Conservation (phyloP, 1,139 yeast species). For the Sugiyamaella neomexicana region DNA sequence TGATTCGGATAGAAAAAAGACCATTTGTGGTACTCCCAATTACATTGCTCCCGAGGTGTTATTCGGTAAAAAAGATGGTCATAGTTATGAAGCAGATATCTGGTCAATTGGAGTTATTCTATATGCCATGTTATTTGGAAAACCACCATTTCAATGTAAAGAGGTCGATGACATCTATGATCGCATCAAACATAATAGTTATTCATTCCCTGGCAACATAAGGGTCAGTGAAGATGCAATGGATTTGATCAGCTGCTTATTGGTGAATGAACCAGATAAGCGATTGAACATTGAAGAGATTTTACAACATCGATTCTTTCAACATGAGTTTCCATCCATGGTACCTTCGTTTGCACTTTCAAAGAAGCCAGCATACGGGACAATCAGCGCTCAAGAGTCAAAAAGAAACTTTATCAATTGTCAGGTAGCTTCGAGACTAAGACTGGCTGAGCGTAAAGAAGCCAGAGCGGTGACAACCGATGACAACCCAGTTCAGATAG, state of each 20-base stretch:
- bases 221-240: constrained; percentile 71
- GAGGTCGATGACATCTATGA: constrained; percentile 93
- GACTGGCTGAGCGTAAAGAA: constrained; percentile 15
- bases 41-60: constrained; percentile 97
- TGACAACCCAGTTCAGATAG: constrained; percentile 49
- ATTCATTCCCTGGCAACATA: constrained; percentile 73
- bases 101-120: constrained; percentile 98
- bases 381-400: constrained; percentile 61
- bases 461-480: constrained; percentile 9
- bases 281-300: constrained; percentile 84
- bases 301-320: constrained; percentile 68
- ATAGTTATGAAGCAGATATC: constrained; percentile 71
- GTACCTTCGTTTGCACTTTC: constrained; percentile 59
- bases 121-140: constrained; percentile 85
- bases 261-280: constrained; percentile 72
- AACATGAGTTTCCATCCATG: constrained; percentile 75
- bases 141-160: constrained; percentile 96
- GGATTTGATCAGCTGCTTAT: constrained; percentile 65
- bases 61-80: constrained; percentile 85
- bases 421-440: constrained; percentile 45
- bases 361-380: constrained; percentile 59
- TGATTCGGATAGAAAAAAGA: constrained; percentile 72
- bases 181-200: constrained; percentile 80
- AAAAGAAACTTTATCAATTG: constrained; percentile 59
- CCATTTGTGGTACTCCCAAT: constrained; percentile 97